Conservation (phyloP, 2,329 filamentous ascomycete species). For the Penicillium italicum region DNA sequence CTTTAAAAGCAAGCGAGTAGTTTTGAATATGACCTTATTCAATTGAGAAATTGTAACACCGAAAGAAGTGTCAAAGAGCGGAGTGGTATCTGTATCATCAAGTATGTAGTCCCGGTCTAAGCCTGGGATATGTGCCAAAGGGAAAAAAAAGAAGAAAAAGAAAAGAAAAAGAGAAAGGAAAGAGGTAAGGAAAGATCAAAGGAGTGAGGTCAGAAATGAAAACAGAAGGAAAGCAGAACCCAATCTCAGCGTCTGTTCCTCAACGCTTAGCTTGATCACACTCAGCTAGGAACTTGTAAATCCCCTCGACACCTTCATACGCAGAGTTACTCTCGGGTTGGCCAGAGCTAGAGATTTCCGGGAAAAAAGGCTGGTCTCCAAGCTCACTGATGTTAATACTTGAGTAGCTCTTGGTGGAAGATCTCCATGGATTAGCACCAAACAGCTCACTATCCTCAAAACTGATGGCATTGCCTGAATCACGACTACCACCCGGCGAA, state of each 20-base stretch:
- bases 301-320: conserved; percentile 62
- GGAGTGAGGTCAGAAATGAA: conserved; percentile 2
- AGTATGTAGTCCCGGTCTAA: conserved; percentile 3
- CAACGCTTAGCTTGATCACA: conserved; percentile 51
- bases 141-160: not conserved
- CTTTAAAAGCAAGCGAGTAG: not conserved
- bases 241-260: not conserved
- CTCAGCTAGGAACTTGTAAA: conserved; percentile 63
- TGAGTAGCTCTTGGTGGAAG: conserved; percentile 54
- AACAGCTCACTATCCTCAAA: conserved; percentile 45
- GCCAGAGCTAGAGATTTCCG: conserved; percentile 39
- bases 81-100: conserved; percentile 24
- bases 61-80: conserved; percentile 14
- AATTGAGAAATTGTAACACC: not conserved
- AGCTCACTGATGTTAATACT: conserved; percentile 55
- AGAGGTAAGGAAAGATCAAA: conserved; percentile 2
- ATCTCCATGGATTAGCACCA: conserved; percentile 53
- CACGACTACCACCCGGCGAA: conserved; percentile 22
- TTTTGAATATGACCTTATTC: not conserved
- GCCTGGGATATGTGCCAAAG: conserved; percentile 7
- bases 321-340: conserved; percentile 43
- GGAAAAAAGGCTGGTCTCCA: conserved; percentile 40
- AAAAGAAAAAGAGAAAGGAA: conserved; percentile 9
- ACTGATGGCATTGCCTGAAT: conserved; percentile 31
- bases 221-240: not conserved